A percentile compares a stretch with the other conserved stretches of the same genome.
Evolutionary conservation across 177 flowering plant genomes (phyloP).

Genomic region (Vitis hybrid): DNA sequence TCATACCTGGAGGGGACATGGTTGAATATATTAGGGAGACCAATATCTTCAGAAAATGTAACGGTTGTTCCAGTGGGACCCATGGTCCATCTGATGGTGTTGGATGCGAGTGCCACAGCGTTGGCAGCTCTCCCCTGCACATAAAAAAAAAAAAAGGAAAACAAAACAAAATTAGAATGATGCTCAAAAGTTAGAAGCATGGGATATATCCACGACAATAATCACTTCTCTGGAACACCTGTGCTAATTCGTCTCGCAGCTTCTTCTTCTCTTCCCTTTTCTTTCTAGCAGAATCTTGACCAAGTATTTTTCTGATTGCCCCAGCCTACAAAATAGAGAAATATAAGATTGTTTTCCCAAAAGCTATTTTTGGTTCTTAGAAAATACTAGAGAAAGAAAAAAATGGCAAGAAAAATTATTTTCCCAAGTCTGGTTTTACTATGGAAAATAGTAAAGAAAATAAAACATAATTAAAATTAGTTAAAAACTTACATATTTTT

Average conservation of each 20-base stretch:
- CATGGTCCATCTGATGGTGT: slow-evolving; percentile 24
- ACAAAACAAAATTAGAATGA: background rate
- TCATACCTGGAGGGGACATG: slow-evolving; percentile 20
- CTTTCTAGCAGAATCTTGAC: slow-evolving; percentile 36
- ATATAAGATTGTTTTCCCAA: background rate
- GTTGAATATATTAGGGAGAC: slow-evolving; percentile 25
- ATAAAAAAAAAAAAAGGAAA: too few relatives aligned
- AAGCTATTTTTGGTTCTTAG: too few relatives aligned
- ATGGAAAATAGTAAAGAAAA: too few relatives aligned
- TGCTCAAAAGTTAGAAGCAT: background rate
- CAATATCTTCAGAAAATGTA: slow-evolving; percentile 26
- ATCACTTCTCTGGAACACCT: slow-evolving; percentile 12
- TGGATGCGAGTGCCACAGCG: slow-evolving; percentile 14
- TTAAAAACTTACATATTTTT: too few relatives aligned
- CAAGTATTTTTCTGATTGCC: slow-evolving; percentile 34
- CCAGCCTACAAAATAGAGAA: slow-evolving; percentile 22
- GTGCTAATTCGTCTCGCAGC: slow-evolving; percentile 17
- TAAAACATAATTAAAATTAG: too few relatives aligned
- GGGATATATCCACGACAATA: background rate
- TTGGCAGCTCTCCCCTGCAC: slow-evolving; percentile 22
- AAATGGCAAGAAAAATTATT: too few relatives aligned
- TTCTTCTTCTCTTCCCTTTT: slow-evolving; percentile 29
- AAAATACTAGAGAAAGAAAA: too few relatives aligned
- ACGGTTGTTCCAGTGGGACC: slow-evolving; percentile 24
- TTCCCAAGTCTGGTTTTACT: too few relatives aligned